Evolutionary conservation across 2,329 filamentous ascomycete species (phyloP).

Genomic region (Talaromyces funiculosus): DNA sequence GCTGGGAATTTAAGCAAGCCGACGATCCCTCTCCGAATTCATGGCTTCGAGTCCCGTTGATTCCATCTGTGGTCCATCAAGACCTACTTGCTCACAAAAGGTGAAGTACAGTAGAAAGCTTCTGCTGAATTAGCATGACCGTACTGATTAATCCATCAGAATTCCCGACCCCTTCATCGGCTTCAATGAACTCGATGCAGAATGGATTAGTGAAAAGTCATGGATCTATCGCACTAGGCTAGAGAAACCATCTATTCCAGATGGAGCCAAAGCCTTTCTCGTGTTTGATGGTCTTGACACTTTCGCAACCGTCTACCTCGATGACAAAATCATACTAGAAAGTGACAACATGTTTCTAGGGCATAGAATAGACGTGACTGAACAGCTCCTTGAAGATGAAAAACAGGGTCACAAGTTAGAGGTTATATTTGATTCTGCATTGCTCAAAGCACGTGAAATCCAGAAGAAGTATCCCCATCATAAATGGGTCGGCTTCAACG

Average conservation of each 20-base stretch:
- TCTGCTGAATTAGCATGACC: constrained; percentile 10
- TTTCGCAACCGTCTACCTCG: constrained; percentile 66
- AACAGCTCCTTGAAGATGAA: constrained; percentile 37
- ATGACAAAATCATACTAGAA: constrained; percentile 61
- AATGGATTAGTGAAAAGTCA: constrained; percentile 28
- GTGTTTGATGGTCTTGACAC: constrained; percentile 77
- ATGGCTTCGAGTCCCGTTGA: constrained; percentile 26
- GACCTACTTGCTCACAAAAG: constrained; percentile 21
- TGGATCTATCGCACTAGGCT: constrained; percentile 19
- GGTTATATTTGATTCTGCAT: constrained; percentile 47
- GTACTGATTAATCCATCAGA: constrained; percentile 62
- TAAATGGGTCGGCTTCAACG: constrained; percentile 44
- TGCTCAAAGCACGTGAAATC: constrained; percentile 40
- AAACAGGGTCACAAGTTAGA: constrained; percentile 38
- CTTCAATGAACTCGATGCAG: constrained; percentile 24
- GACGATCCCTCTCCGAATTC: constrained; percentile 18
- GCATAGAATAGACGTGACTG: constrained; percentile 62
- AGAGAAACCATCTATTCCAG: not conserved
- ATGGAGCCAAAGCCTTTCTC: constrained; percentile 39
- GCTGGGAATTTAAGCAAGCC: constrained; percentile 24
- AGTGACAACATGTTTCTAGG: constrained; percentile 76
- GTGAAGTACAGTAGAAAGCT: too few species aligned
- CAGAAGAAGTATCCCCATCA: constrained; percentile 40
- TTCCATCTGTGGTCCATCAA: constrained; percentile 30
- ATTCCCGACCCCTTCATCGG: constrained; percentile 31